Evolutionary conservation across 1,284 basidiomycete genomes (phyloP).

Genomic region (Phellopilus nigrolimitatus): DNA sequence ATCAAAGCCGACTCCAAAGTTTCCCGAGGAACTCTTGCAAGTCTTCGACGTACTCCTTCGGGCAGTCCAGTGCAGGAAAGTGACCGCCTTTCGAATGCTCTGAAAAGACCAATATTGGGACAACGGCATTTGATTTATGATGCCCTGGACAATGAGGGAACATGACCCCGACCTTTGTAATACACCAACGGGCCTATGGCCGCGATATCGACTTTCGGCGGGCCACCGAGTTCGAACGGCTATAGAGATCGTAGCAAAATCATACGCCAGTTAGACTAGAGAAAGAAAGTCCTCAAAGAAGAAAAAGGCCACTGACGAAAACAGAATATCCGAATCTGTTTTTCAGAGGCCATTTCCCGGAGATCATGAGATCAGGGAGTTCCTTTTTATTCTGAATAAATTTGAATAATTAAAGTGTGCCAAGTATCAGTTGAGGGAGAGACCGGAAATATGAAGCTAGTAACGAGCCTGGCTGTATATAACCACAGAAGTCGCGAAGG

Average conservation of each 20-base stretch:
- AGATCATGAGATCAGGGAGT: no score
- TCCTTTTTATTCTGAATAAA: not conserved
- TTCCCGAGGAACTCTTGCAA: slow-evolving; percentile 12
- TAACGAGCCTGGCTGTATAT: slow-evolving; percentile 23
- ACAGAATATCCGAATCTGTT: slow-evolving; percentile 22
- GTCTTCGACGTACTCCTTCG: slow-evolving; percentile 14
- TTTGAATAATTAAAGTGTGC: not conserved
- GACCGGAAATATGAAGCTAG: not conserved
- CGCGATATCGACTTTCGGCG: slow-evolving; percentile 17
- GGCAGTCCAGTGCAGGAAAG: slow-evolving; percentile 19
- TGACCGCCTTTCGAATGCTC: slow-evolving; percentile 18
- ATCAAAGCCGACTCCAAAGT: no score
- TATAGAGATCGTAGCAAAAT: slow-evolving; percentile 7
- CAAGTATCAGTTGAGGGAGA: no score
- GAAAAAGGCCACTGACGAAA: slow-evolving; percentile 18
- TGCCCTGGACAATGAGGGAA: no score
- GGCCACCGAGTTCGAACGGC: slow-evolving; percentile 24
- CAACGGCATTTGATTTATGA: slow-evolving; percentile 12
- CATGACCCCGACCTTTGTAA: slow-evolving; percentile 22
- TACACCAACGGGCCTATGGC: slow-evolving; percentile 19
- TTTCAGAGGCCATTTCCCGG: slow-evolving; percentile 17
- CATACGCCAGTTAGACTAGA: not conserved
- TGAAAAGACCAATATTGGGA: not conserved
- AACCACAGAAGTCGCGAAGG: slow-evolving; percentile 24
- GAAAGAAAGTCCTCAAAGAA: not conserved